Conservation (phyloP, 352 stramenopile genomes). For the Globisporangium cederbergense region DNA sequence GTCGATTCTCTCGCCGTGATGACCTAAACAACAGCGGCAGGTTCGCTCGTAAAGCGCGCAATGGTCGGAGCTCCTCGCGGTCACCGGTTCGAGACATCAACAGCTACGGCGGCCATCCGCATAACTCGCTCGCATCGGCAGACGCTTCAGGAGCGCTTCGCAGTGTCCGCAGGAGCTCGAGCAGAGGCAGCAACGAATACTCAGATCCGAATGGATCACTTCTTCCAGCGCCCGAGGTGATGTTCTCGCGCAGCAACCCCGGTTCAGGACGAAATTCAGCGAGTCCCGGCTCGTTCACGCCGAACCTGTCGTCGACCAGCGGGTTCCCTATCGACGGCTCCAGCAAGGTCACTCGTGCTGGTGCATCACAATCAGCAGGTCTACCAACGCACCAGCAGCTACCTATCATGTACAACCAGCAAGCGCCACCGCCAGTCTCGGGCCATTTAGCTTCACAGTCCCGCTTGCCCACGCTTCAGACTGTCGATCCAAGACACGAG, state of each 20-base stretch:
- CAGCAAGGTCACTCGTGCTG: not conserved
- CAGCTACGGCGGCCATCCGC: conserved; percentile 4
- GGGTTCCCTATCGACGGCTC: conserved; percentile 1
- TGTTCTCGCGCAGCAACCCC: not conserved
- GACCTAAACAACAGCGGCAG: conserved; percentile 1
- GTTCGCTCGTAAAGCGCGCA: not conserved
- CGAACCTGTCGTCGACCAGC: not conserved
- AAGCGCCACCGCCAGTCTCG: not conserved
- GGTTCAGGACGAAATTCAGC: conserved; percentile 4
- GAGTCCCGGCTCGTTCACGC: conserved; percentile 5
- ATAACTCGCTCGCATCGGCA: not conserved
- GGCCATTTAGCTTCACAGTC: conserved; percentile 4
- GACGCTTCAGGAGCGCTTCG: not conserved
- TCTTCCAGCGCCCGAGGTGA: not conserved
- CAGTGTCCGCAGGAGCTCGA: conserved; percentile 1
- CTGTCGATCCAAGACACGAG: conserved; percentile 4
- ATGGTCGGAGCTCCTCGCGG: conserved; percentile 8
- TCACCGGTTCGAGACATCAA: conserved; percentile 10
- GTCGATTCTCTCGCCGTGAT: not conserved
- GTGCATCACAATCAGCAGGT: not conserved
- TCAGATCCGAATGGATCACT: not conserved
- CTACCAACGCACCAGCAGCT: not conserved
- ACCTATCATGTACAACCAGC: conserved; percentile 6
- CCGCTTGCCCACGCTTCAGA: conserved; percentile 14
- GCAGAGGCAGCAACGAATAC: conserved; percentile 14